Evolutionary conservation across 2,329 filamentous ascomycete genomes (phyloP), one percentile per base, ranked within the genome.

Genomic region (Diplodia scrobiculata): DNA sequence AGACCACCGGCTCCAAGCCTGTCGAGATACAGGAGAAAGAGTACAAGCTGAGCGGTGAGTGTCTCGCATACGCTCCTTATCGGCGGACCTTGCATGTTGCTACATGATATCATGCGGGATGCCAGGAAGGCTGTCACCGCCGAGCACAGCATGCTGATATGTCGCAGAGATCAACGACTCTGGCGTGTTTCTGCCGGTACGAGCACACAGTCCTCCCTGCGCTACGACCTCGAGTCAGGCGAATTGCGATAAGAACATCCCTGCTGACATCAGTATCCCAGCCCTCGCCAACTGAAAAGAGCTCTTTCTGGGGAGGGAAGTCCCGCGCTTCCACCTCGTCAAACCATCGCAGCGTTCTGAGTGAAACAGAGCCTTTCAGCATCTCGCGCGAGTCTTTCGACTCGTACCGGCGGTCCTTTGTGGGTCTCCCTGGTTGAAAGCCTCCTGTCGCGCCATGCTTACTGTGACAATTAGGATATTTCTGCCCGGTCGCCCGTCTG

Each of bases 331-430:
- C 81, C 25, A 80, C 80, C 67, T 82, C 84, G 47, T 83, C 82
- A 34, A 85, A 86, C 69, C 84, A 87, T 74, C 81, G 86, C 66
- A 87, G 84, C 74, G 86, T 89, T 71, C 82, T 91, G 67, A 87
- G 88, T 72, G 92, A 96, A 68, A 93, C 92, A 72, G 94, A 98
- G 75, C 92, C 90, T 14, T 98, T 98, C 76, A 92, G 90, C 69
- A 98, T 98, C 76, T 97, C 93, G 45, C 87, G 94, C 73, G 95
- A 98, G 80, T 97, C 93, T 1, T 98, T 98, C 74, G 95, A 98
- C 77, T 97, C 93, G 2, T 98, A 98, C 79, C 86, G 95, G 69
- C 88, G 95, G 73, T 97, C 93, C 69, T 98, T 98, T 81, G 94
- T 97, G 85, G 72, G 89, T 83, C n/a, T 45, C 53, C n/a, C 25